phyloP scores from a whole-genome alignment of 2,329 filamentous ascomycete genomes.

The Phyllosticta paracitricarpa region DNA sequence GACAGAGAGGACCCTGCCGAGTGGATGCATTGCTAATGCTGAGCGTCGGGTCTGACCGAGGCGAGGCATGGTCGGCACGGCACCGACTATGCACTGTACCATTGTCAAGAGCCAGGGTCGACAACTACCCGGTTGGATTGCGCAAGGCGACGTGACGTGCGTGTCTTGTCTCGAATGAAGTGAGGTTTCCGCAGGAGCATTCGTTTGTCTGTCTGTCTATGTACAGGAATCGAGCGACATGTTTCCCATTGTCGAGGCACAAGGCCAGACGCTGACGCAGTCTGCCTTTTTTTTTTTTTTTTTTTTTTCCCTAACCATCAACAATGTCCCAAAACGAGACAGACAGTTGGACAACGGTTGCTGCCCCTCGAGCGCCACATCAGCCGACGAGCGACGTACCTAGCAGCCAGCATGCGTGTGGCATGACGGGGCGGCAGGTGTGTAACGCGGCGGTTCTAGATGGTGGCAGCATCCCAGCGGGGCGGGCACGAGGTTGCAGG shows the following conservation, averaged over 20 bases:
- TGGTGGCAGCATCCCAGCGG: not conserved
- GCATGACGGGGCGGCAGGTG: not conserved
- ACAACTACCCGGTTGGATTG: not conserved
- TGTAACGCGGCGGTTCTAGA: not conserved
- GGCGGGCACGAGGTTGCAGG: not conserved
- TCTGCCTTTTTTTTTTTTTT: no score
- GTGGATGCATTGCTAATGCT: not conserved
- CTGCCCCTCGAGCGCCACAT: not conserved
- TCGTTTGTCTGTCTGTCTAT: no score
- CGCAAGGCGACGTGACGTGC: not conserved
- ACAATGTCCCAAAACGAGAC: not conserved
- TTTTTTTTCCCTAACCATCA: no score
- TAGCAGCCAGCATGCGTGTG: not conserved
- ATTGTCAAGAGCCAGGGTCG: not conserved
- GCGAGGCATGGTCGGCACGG: not conserved
- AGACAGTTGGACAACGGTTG: not conserved
- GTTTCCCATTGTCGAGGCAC: not conserved
- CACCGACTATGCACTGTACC: not conserved
- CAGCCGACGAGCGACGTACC: not conserved
- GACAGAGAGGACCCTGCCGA: not conserved
- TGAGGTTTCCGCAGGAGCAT: not conserved
- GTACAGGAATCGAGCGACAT: not conserved
- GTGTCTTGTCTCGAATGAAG: not conserved
- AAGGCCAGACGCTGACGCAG: not conserved
- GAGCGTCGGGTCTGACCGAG: not conserved